Evolutionary conservation across 768 basidiomycete genomes (phyloP), one percentile per base, ranked within the genome.

Genomic region (Tricholoma bakamatsutake): DNA sequence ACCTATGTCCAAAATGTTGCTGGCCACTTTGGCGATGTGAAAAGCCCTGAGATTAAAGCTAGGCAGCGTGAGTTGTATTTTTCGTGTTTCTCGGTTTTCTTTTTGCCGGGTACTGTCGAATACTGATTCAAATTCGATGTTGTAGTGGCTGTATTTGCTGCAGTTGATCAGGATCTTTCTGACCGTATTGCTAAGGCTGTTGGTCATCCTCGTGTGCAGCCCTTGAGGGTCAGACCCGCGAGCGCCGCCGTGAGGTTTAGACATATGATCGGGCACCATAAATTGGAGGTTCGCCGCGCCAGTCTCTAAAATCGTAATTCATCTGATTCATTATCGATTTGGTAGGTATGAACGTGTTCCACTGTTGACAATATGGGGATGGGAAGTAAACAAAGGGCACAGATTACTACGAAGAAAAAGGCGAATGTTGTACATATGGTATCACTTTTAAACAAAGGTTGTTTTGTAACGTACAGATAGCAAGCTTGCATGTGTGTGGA

Each of bases 161-260:
- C 82, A 50, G 84, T 97, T 55, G 81, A 88, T 67, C 87, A 90
- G 64, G 76, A 72, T 10, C 74, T 95, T 34, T 85, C 84, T 4
- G 83, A 90, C 69, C 80, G 88, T 58, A 77, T 98, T 61, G 90
- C 91, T n/a, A 80, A 78, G 62, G 88, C 83, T 2, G 77, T 94
- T 51, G 83, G 83, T 40, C 74, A 80, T 48, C 73, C 81, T 2
- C 63, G 70, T 2, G 85, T 83, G n/a, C 59, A 69, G 52, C 88
- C 90, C 11, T 74, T 91, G 51, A 61, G 73, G 55, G 81, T 82
- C 61, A 83, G 82, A 69, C 69, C 86, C 13, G 88, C 85, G 1
- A 50, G 65, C 3, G 80, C 84, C 66, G 83, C 82, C 10, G 59
- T 82, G 56, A 75, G 73, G 50, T 86, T 82, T 76, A 77, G 76